Percentiles rank a stretch among this genome's conserved stretches.
Evolutionary conservation across 768 basidiomycete species (phyloP).

Genomic region (Collybia mongolica): DNA sequence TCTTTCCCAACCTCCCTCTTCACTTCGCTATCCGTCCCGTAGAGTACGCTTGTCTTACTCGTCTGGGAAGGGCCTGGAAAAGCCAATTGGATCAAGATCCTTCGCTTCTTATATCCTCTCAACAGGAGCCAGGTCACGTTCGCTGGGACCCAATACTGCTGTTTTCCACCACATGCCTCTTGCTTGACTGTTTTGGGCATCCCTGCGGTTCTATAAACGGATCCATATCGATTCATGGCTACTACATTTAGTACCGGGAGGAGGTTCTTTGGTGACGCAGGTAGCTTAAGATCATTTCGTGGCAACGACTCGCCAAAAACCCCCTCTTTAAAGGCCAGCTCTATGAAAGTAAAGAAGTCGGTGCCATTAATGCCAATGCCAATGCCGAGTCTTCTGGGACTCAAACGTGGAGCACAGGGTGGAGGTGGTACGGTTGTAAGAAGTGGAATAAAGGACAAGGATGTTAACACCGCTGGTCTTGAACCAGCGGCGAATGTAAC

Average conservation of each 20-base stretch:
- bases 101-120: neutral
- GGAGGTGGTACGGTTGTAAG: neutral
- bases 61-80: neutral
- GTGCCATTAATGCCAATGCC: neutral
- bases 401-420: conserved; percentile 8
- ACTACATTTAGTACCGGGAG: conserved; percentile 2
- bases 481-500: neutral
- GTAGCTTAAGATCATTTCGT: conserved; percentile 21
- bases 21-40: neutral
- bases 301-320: conserved; percentile 14
- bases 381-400: conserved; percentile 17
- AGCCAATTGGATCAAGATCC: neutral
- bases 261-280: conserved; percentile 20
- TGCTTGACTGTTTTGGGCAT: neutral
- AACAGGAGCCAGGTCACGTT: conserved; percentile 1
- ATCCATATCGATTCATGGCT: conserved; percentile 4
- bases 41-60: neutral
- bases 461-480: conserved; percentile 4
- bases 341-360: conserved; percentile 20
- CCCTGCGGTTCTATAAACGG: too few species aligned
- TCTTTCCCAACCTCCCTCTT: neutral
- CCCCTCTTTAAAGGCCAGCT: conserved; percentile 19
- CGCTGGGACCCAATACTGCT: neutral
- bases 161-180: neutral
- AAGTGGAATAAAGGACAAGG: conserved; percentile 8